These are phyloP conservation scores for Ophioceras dolichostomum DNA, from an alignment of 2,329 filamentous ascomycete genomes.

Conservation along the genomic window DNA sequence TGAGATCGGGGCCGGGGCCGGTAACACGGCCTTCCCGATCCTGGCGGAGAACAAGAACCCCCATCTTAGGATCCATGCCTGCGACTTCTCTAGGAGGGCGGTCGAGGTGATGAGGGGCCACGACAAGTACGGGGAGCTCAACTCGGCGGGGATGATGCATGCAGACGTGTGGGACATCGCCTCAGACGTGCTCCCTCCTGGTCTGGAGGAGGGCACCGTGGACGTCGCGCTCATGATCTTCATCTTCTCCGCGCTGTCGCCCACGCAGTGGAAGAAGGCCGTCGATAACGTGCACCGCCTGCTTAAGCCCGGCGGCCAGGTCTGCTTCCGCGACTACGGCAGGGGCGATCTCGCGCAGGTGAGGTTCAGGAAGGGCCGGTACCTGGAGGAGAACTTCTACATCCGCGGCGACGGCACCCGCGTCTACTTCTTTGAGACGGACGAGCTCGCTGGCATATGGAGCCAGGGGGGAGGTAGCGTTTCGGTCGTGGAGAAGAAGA, in stretches of 20 bases:
- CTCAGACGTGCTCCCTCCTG: constrained; percentile 60
- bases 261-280: constrained; percentile 71
- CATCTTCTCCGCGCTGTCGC: constrained; percentile 87
- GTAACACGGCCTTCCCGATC: constrained; percentile 92
- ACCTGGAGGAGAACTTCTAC: constrained; percentile 95
- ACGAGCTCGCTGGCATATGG: constrained; percentile 76
- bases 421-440: constrained; percentile 92
- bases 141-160: constrained; percentile 47
- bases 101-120: constrained; percentile 83
- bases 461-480: constrained; percentile 11
- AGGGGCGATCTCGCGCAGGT: constrained; percentile 93
- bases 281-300: constrained; percentile 70
- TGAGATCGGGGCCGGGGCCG: constrained; percentile 89
- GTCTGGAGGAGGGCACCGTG: constrained; percentile 63
- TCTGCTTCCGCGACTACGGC: constrained; percentile 94
- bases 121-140: constrained; percentile 53
- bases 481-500: neutral
- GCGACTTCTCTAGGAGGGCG: constrained; percentile 91
- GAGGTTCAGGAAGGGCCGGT: constrained; percentile 89
- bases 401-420: constrained; percentile 89
- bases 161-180: constrained; percentile 95
- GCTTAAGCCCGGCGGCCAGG: constrained; percentile 83
- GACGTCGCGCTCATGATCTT: constrained; percentile 94
- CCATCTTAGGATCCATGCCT: constrained; percentile 75
- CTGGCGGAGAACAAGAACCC: constrained; percentile 74